Conservation (phyloP, 73 alveolate species). For the Loxodes magnus region DNA sequence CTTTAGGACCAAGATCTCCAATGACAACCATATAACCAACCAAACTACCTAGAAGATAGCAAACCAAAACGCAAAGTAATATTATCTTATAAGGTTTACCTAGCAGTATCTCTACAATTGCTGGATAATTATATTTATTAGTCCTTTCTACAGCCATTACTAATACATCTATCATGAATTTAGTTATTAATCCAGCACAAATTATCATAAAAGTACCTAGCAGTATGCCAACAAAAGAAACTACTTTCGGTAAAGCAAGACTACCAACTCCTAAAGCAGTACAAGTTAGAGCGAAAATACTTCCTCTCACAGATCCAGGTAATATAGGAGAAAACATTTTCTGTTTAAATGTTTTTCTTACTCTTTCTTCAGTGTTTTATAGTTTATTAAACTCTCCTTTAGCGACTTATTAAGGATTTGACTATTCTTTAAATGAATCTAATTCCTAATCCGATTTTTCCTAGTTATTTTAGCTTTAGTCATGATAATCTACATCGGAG, state of each 20-base stretch:
- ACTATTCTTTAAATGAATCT: too few species aligned
- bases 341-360: not conserved
- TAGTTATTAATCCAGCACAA: conserved; percentile 21
- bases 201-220: conserved; percentile 24
- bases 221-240: conserved; percentile 40
- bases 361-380: conserved; percentile 32
- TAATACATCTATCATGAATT: conserved; percentile 1
- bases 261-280: conserved; percentile 69
- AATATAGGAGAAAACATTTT: not conserved
- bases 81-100: not conserved
- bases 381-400: too few species aligned
- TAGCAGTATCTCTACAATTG: conserved; percentile 1
- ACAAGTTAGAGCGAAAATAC: conserved; percentile 44
- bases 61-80: not conserved
- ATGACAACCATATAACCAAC: conserved; percentile 3
- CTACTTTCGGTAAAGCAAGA: conserved; percentile 44
- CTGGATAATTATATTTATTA: conserved; percentile 5
- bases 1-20: too few species aligned
- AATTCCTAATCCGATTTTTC: too few species aligned
- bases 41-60: not conserved
- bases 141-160: not conserved
- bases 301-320: conserved; percentile 43
- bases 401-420: too few species aligned
- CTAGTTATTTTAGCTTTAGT: too few species aligned
- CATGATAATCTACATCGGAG: too few species aligned